Percentiles rank a stretch among this genome's conserved stretches.
These are phyloP conservation scores for Penicillium sp. DNA, from an alignment of 2,329 filamentous ascomycete species.

Conservation along the genomic window DNA sequence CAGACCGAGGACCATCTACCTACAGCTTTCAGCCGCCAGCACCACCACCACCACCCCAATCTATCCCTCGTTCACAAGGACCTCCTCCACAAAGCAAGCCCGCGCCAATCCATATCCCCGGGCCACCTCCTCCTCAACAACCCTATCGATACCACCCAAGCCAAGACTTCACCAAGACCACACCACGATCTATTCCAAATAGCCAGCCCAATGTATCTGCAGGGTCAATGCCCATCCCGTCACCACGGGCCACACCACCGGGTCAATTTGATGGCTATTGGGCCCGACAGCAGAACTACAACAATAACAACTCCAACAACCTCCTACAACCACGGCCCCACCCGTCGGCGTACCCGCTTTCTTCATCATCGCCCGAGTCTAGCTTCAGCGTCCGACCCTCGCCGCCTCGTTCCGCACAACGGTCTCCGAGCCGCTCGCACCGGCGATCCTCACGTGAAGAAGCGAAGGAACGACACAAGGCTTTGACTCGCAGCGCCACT, in stretches of 20 bases:
- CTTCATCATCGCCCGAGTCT: conserved; percentile 29
- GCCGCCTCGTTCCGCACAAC: conserved; percentile 26
- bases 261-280: conserved; percentile 24
- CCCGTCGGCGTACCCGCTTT: conserved; percentile 26
- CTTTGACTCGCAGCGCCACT: conserved; percentile 42
- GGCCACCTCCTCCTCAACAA: conserved; percentile 16
- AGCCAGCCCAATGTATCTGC: conserved; percentile 14
- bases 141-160: conserved; percentile 19
- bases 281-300: conserved; percentile 24
- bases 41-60: conserved; percentile 16
- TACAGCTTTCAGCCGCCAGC: conserved; percentile 21
- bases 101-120: conserved; percentile 8
- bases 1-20: conserved; percentile 15
- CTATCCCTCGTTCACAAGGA: conserved; percentile 18
- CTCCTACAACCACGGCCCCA: conserved; percentile 25
- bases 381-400: conserved; percentile 22
- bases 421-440: conserved; percentile 24
- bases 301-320: conserved; percentile 2
- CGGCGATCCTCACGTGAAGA: conserved; percentile 31
- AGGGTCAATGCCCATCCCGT: conserved; percentile 17
- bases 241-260: conserved; percentile 25
- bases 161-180: conserved; percentile 17
- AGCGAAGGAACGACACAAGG: conserved; percentile 34
- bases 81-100: conserved; percentile 11
- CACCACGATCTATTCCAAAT: conserved; percentile 27